phyloP scores from a whole-genome alignment of 768 basidiomycete species.

The Mycena alexandri region DNA sequence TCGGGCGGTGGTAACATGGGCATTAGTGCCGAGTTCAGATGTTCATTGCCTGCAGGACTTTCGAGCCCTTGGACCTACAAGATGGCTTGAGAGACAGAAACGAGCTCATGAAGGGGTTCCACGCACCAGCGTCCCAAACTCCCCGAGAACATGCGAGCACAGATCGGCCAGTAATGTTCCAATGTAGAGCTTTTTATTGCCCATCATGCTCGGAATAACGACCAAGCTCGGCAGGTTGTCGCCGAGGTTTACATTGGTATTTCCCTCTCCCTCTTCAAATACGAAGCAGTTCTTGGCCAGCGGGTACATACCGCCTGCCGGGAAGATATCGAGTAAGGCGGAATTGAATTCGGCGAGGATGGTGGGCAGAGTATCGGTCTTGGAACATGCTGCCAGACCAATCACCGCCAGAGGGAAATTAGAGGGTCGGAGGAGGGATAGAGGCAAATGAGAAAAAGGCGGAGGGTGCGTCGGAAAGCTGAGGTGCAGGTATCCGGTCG shows the following conservation, averaged over 20 bases:
- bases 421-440: conserved; percentile 83
- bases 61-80: conserved; percentile 81
- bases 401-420: conserved; percentile 91
- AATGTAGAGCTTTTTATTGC: conserved; percentile 89
- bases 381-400: conserved; percentile 82
- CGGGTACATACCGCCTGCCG: conserved; percentile 76
- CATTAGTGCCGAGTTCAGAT: conserved; percentile 78
- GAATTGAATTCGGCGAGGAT: conserved; percentile 77
- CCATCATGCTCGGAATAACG: conserved; percentile 87
- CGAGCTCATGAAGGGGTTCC: conserved; percentile 8
- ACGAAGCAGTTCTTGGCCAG: conserved; percentile 87
- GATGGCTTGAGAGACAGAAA: conserved; percentile 28
- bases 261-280: conserved; percentile 80
- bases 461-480: conserved; percentile 82
- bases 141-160: conserved; percentile 87
- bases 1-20: conserved; percentile 75
- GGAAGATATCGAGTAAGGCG: conserved; percentile 74
- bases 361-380: conserved; percentile 63
- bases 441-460: conserved; percentile 71
- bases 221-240: conserved; percentile 74
- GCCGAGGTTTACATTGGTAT: conserved; percentile 66
- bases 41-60: conserved; percentile 87
- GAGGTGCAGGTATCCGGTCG: conserved; percentile 86
- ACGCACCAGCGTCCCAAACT: conserved; percentile 88
- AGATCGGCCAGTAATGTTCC: conserved; percentile 91